Conservation (phyloP, 2,329 filamentous ascomycete species). For the Venturia oleaginea region DNA sequence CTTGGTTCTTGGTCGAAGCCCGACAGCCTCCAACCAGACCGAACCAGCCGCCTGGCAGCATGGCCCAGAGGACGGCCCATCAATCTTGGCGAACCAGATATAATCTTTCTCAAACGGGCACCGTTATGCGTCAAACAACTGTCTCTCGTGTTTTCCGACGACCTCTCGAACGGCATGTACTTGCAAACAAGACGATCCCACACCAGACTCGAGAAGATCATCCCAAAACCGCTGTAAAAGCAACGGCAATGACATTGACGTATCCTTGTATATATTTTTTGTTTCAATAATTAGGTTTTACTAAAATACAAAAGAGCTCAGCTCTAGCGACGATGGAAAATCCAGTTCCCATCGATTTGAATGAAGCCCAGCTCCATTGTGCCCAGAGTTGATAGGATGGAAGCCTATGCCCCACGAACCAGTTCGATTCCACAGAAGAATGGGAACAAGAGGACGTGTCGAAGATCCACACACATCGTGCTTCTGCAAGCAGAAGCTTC, state of each 20-base stretch:
- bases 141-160: neutral
- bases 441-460: neutral
- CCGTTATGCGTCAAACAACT: neutral
- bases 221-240: neutral
- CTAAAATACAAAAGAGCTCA: neutral
- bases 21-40: too few relatives aligned
- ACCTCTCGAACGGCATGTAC: neutral
- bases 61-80: neutral
- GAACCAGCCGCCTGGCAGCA: too few relatives aligned
- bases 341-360: constrained; percentile 2
- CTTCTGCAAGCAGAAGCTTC: constrained; percentile 12
- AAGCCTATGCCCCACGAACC: constrained; percentile 3
- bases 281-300: constrained; percentile 2
- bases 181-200: neutral
- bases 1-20: too few relatives aligned
- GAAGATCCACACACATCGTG: neutral
- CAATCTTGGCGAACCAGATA: neutral
- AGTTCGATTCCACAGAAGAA: neutral
- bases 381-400: constrained; percentile 4
- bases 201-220: neutral
- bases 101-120: neutral
- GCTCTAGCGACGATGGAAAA: neutral
- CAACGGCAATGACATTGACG: neutral
- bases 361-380: constrained; percentile 5
- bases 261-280: neutral